Evolutionary conservation across 495 filamentous ascomycete genomes (phyloP), one percentile per base, ranked within the genome.

Genomic region (Podospora tetraspora): DNA sequence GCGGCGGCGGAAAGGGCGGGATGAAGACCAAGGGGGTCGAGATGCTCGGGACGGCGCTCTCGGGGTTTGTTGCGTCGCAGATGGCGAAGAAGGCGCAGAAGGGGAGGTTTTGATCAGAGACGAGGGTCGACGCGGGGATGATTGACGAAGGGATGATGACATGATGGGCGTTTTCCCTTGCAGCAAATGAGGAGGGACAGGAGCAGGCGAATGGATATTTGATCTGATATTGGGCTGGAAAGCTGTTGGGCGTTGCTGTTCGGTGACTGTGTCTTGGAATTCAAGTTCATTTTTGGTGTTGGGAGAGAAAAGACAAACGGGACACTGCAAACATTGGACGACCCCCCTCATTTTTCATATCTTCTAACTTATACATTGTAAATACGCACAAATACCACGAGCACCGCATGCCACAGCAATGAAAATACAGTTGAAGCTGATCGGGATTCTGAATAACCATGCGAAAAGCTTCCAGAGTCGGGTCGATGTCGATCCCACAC

Each of bases 31-130:
- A 58, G 16, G 70, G 66, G 5, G 52, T 71, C 9, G 60, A 70
- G 30, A 59, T 58, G 63, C 21, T 71, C 29, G 66, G 68, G 13
- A 66, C 66, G 1, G 67, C 63, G 59, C 32, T 74, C 23, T 69
- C 70, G 3, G 74, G 72, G 24, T 66, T 73, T 11, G 3, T 75
- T 16, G 57, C 34, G 16, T 67, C 73, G 52, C 72, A 72, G 61
- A 23, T 74, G 30, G 62, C 59, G 3, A 64, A 57, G 68, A 61
- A 57, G 52, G 52, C 19, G 29, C 12, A 23, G 29, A 68, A 34
- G 43, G n/a, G 23, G 62, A 43, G 57, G 62, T n/a, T 22, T 59
- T 64, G 25, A 34, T 21, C 27, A 27, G 27, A 27, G 27, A 27
- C 60, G 4, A 25, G 65, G 57, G 21, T 21, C n/a, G 63, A 37